Conservation (phyloP, 768 basidiomycete genomes). For the Trametes meyenii region DNA sequence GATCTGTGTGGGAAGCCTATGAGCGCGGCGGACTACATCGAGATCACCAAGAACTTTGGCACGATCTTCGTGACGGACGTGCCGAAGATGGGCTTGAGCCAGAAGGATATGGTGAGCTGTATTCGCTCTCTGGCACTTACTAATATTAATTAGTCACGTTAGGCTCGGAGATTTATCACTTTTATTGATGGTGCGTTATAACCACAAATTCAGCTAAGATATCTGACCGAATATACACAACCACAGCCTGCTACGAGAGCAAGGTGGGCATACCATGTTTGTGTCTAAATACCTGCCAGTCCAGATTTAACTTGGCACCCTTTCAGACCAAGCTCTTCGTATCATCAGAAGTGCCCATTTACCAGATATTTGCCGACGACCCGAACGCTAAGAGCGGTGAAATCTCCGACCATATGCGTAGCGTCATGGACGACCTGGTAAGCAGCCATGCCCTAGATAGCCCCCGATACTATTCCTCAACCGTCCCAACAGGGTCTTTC, state of each 20-base stretch:
- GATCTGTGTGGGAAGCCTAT: slow-evolving; percentile 88
- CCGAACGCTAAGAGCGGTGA: slow-evolving; percentile 39
- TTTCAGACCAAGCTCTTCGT: slow-evolving; percentile 85
- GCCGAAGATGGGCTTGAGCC: slow-evolving; percentile 82
- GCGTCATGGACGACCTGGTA: slow-evolving; percentile 95
- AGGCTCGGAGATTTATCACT: slow-evolving; percentile 96
- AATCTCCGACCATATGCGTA: slow-evolving; percentile 85
- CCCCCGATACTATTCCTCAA: slow-evolving; percentile 6
- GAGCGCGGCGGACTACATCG: slow-evolving; percentile 94
- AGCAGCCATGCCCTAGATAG: slow-evolving; percentile 20
- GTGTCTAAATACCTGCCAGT: neutral
- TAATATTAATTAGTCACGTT: slow-evolving; percentile 3
- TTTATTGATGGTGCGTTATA: slow-evolving; percentile 82
- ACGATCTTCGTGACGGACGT: slow-evolving; percentile 89
- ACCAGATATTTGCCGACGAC: slow-evolving; percentile 86
- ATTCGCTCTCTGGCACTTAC: no score
- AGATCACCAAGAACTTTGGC: slow-evolving; percentile 85
- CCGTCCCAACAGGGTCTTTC: slow-evolving; percentile 65
- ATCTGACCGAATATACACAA: neutral
- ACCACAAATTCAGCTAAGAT: neutral
- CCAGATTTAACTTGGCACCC: neutral
- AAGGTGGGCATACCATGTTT: slow-evolving; percentile 48
- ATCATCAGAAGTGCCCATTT: slow-evolving; percentile 91
- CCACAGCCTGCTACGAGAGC: slow-evolving; percentile 86
- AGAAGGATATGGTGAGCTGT: slow-evolving; percentile 77